These are phyloP conservation scores for Phytophthora niederhauseri DNA, from an alignment of 352 stramenopile genomes.

Conservation along the genomic window DNA sequence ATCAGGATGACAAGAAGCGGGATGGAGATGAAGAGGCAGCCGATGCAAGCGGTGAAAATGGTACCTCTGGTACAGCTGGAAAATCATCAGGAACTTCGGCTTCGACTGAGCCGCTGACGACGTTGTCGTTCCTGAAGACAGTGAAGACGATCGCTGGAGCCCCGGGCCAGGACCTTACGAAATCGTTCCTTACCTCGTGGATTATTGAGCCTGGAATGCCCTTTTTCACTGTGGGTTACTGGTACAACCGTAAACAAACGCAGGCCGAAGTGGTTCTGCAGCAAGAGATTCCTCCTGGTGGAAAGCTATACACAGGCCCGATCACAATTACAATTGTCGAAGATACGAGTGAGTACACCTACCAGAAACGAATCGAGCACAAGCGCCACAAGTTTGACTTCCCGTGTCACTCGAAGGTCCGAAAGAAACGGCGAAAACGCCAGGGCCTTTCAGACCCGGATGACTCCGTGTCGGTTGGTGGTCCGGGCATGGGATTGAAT, in stretches of 20 bases:
- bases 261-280: conserved; percentile 87
- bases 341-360: conserved; percentile 83
- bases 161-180: conserved; percentile 77
- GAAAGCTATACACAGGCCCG: conserved; percentile 78
- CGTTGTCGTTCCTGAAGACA: conserved; percentile 77
- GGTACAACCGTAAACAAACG: conserved; percentile 90
- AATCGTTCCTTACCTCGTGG: conserved; percentile 82
- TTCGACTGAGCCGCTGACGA: conserved; percentile 67
- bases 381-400: conserved; percentile 90
- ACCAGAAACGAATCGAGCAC: conserved; percentile 84
- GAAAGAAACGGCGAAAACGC: conserved; percentile 86
- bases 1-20: conserved; percentile 38
- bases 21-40: conserved; percentile 47
- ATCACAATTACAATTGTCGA: conserved; percentile 90
- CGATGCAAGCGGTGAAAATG: conserved; percentile 25
- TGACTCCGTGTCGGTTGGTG: conserved; percentile 78
- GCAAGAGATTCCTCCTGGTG: conserved; percentile 79
- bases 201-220: conserved; percentile 85
- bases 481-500: conserved; percentile 84
- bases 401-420: conserved; percentile 85
- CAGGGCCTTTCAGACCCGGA: conserved; percentile 81
- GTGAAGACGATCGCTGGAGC: conserved; percentile 84
- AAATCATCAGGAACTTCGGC: conserved; percentile 24
- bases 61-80: conserved; percentile 18
- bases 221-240: conserved; percentile 89